Evolutionary conservation across 306 rosid species (phyloP), one percentile per base, ranked within the genome.

Genomic region (Purshia tridentata): DNA sequence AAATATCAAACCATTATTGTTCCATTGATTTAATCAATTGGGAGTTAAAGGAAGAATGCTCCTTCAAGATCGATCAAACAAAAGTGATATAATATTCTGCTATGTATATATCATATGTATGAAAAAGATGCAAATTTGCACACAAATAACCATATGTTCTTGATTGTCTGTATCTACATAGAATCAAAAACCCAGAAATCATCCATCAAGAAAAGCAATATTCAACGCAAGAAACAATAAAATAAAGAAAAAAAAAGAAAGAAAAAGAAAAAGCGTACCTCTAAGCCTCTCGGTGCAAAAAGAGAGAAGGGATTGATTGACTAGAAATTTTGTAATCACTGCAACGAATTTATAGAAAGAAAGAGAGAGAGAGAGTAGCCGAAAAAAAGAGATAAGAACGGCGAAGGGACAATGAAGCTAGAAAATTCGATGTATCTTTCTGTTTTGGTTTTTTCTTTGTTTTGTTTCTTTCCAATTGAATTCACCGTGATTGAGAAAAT

Each of bases 381-480:
- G 20, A 29, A 9, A 49, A 66, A 29, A 4, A 49, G 47, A 20
- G 50, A 68, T 9, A 40, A 52, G 64, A 69, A 14, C 18, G 44
- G 51, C 10, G 37, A 44, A 13, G 53, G 39, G 19, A 20, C 63
- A 40, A 70, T 65, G 70, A 65, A 18, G 35, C 29, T 44, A 55
- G 74, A 42, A 70, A 70, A 58, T 70, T 70, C 65, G 35, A 70
- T 42, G 65, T 8, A 13, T 41, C 74, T 46, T 55, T 70, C 64
- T 54, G 15, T 42, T 40, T 35, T 18, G 4, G 15, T 23, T 29
- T 23, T 55, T 20, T 67, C 6, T 50, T 2, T 70, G 47, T 54
- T 19, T 13, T 18, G 22, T 20, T 40, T 53, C n/a, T 55, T 29
- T 58, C 64, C 44, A 14, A 58, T 20, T 11, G 40, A 18, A 18